Base-by-base conservation (phyloP, 768 basidiomycete species). In the Amanita pseudoporphyria region DNA sequence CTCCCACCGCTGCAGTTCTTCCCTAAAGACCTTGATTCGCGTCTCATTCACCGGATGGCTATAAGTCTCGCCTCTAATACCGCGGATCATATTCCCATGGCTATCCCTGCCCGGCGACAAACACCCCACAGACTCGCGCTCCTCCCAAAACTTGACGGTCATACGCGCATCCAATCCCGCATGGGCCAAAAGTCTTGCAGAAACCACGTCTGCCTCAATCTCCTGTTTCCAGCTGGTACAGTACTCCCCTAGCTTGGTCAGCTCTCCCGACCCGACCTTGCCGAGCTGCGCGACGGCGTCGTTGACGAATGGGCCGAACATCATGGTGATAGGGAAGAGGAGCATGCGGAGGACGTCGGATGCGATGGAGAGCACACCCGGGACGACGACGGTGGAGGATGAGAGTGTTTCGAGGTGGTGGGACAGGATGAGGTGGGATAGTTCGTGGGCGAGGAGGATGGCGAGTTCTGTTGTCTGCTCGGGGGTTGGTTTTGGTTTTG, bases 351-450 rank as follows among this genome's bases (percentile, higher is more conserved):
- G 59, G 18, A 92, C 58, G 61, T 97, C 93, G 16, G 86, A 72
- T 12, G 78, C 55, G 54, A 97, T 82, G 1, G 87, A 87, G 38
- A 90, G 64, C 12, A 87, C 70, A 24, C 83, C 84, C 0, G 93
- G 93, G 33, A 91, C 72, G 39, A 95, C 77, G 55, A 97, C 80
- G 4, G 84, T 84, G 18, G 77, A 78, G 12, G 86, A 87, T 1
- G 90, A 91, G n/a, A 96, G 67, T 2, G 90, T 86, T 66, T 96
- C 92, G 36, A 96, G 71, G 63, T 96, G 93, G 61, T 96, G 93
- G 0, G 87, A 84, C 1, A 96, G 74, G 35, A 97, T 67, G 22
- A 99, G 73, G 69, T 99, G 96, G 0, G 93, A 78, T 49, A 98
- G 77, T 63, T 99, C 96, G 61, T 99, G 96, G 1, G 93, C 83